Evolutionary conservation across 2,329 filamentous ascomycete genomes (phyloP), one percentile per base, ranked within the genome.

Genomic region (Aureobasidium uvarum): DNA sequence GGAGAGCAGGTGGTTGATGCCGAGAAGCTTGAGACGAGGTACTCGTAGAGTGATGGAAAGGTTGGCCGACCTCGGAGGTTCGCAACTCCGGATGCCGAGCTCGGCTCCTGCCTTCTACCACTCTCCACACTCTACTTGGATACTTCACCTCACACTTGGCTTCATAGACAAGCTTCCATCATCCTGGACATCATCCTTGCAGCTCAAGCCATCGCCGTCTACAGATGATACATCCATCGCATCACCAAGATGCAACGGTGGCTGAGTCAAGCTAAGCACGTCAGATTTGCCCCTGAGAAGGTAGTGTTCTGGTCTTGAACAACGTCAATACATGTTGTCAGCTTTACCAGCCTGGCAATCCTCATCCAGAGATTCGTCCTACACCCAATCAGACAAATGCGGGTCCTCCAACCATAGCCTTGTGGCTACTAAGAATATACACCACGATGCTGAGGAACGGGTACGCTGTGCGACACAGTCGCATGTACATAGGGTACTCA

Each of bases 391-490:
- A 48, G 5, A 60, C 3, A 10, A 45, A 5, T 16, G n/a, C 25
- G 10, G 58, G n/a, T 41, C 1, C 18, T 31, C 6, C 16, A 33
- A 23, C 13, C 8, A 14, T n/a, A 39, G 11, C 41, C 20, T 16
- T 31, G 39, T 25, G 58, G 13, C 23, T 51, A 16, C 58, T 62
- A 62, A 62, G 45, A 62, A 50, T 62, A 62, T 16, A 51, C 20
- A 39, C 58, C 45, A 51, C 33, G 33, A 39, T 23, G 1, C 2
- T 33, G 25, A 48, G 16, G 25, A 13, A 20, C 14, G 28, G 43
- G 41, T 60, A 60, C 48, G 56, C 56, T 48, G 56, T 60, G 56
- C 56, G 20, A 60, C 56, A 48, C 36, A 48, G 25, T 48, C 38
- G 58, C 45, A 31, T 41, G 45, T 62, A 60, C 43, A 31, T 8